These are phyloP conservation scores for Knoxia roxburghii DNA, from an alignment of 257 asterid genomes.

Conservation along the genomic window DNA sequence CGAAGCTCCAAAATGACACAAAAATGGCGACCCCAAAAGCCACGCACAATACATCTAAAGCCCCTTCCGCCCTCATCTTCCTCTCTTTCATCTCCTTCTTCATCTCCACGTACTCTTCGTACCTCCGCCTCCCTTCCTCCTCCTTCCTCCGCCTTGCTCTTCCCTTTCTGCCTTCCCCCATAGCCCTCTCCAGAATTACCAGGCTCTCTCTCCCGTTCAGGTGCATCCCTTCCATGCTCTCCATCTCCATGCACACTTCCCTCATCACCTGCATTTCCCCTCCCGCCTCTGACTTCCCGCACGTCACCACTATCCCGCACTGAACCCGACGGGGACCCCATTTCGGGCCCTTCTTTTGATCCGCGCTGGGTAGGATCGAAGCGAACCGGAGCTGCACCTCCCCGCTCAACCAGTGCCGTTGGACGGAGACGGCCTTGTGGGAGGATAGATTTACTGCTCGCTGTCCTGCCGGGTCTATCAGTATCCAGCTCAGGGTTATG, in stretches of 20 bases:
- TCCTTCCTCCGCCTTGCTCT: constrained; percentile 36
- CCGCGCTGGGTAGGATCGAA: constrained; percentile 31
- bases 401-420: constrained; percentile 85
- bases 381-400: constrained; percentile 65
- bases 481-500: constrained; percentile 69
- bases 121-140: constrained; percentile 39
- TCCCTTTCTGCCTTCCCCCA: constrained; percentile 69
- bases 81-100: constrained; percentile 54
- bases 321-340: constrained; percentile 33
- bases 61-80: constrained; percentile 50
- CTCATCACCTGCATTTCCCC: constrained; percentile 78
- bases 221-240: constrained; percentile 72
- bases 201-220: constrained; percentile 79
- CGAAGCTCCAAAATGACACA: constrained; percentile 30
- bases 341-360: constrained; percentile 2
- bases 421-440: constrained; percentile 48
- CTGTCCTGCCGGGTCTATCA: constrained; percentile 47
- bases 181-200: constrained; percentile 50
- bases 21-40: constrained; percentile 54
- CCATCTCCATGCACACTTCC: constrained; percentile 73
- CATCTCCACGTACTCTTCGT: constrained; percentile 42
- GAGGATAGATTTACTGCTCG: constrained; percentile 68
- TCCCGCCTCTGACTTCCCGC: constrained; percentile 51
- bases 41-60: constrained; percentile 50
- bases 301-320: constrained; percentile 59